Evolutionary conservation across 805 yeast species (phyloP).

Genomic region (Saccharomycopsis capsularis): DNA sequence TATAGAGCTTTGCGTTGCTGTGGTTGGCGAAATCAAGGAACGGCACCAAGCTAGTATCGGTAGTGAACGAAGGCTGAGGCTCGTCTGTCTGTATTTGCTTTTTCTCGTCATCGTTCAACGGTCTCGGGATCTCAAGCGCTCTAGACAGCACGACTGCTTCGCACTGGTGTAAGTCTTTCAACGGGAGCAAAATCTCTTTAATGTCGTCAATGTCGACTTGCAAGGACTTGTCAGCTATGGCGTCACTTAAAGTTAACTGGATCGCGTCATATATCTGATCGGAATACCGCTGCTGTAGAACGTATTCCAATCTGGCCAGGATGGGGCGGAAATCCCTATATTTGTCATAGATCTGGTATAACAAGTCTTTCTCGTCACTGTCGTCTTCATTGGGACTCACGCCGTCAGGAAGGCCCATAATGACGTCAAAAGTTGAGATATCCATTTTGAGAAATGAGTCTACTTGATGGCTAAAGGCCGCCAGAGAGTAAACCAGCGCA

Average conservation of each 20-base stretch:
- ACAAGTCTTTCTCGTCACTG: neutral
- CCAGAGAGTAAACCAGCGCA: too few relatives aligned
- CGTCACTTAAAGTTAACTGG: too few relatives aligned
- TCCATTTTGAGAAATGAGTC: neutral
- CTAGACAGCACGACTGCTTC: constrained; percentile 2
- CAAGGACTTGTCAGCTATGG: too few relatives aligned
- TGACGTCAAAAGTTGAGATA: neutral
- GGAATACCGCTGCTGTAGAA: too few relatives aligned
- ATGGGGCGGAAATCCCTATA: neutral
- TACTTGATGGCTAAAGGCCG: too few relatives aligned
- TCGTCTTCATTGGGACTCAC: neutral
- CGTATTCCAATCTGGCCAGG: too few relatives aligned
- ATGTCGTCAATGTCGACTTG: neutral
- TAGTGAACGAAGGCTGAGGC: neutral
- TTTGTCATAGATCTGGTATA: neutral
- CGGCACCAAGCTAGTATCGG: constrained; percentile 5
- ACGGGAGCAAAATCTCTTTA: neutral
- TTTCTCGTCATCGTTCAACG: neutral
- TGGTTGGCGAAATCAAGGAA: constrained; percentile 15
- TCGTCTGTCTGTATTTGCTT: neutral
- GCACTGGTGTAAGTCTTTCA: constrained; percentile 6
- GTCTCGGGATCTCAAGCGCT: constrained; percentile 2
- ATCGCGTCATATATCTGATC: too few relatives aligned
- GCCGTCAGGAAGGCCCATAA: neutral
- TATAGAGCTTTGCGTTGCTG: neutral